Base-by-base conservation (phyloP, 495 filamentous ascomycete species). In the Rusavskia elegans region DNA sequence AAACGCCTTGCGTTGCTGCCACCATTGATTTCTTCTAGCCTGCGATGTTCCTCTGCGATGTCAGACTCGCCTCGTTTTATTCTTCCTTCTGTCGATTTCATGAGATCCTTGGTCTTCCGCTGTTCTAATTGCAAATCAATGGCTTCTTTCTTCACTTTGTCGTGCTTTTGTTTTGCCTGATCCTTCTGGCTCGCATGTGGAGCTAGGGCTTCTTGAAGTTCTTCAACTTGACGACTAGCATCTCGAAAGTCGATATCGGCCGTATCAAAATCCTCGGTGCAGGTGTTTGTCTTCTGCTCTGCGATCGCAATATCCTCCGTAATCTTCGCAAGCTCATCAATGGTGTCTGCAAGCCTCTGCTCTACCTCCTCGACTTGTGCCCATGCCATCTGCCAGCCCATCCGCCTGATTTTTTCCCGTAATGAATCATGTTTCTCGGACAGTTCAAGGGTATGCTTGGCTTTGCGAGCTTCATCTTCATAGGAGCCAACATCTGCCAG, bases 381-480 rank as follows among this genome's bases (percentile, higher is more conserved):
- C 85, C 85, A 90, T 30, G 75, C 81, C 67, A 86, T 68, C 61
- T 88, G 81, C 17, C 67, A 63, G 41, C 71, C 64, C 48, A 82
- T 63, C 25, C 67, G 66, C 30, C 67, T 62, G 45, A 78, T 65
- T 35, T 73, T 75, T 3, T 69, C 62, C 45, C 78, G 72, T 14
- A 86, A 62, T 13, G 68, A 66, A 27, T 74, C 68, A 35, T 83
- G 76, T 25, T 77, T 74, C 53, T 83, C 69, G 19, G 78, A 72
- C 35, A 76, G 56, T 52, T 80, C 71, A 44, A 82, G 66, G 58
- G 74, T 75, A 39, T 68, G 67, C 45, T 70, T 68, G 5, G 72
- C 72, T 52, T 67, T 66, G 53, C 72, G 64, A 46, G 68, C 69
- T 25, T 65, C 66, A 16, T 65, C 65, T 53, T 75, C 60, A 29